Evolutionary conservation across 768 basidiomycete genomes (phyloP), one percentile per base, ranked within the genome.

Genomic region (Leccinum subgranulosum): DNA sequence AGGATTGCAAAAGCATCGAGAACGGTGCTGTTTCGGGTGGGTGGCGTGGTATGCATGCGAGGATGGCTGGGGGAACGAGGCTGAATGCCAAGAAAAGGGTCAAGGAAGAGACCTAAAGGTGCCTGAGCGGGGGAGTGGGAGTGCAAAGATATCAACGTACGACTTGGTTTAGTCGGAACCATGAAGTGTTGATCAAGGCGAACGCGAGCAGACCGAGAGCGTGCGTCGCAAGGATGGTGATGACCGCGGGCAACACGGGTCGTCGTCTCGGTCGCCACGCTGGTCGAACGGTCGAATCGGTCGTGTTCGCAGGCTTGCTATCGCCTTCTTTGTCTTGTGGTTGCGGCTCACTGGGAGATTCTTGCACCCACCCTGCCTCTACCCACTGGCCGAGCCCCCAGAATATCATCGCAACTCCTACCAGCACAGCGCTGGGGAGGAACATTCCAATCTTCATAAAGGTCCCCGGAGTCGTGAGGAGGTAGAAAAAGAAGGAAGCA

Each of bases 401-500:
- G 63, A 97, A 84, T 73, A 96, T 90, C 79, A 97, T 82, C 1
- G 87, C 88, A 12, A 91, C 81, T 36, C 92, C 90, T 54, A 97
- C 81, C 3, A 98, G 70, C 36, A 98, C 81, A 1, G 84, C 91
- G 55, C 91, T 92, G 0, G 96, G 95, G 7, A 99, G 80, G 72
- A 92, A 99, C 64, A 79, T 84, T 3, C 94, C 95, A 28, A 98
- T 93, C 69, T 95, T 91, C 64, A 93, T 81, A 75, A 96, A 97
- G 2, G 79, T 81, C 6, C 74, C 76, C 1, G 85, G 79, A 39
- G 76, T 73, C 12, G 72, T 68, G 21, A 75, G 64, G 59, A 98
- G 78, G 75, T 95, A 98, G 76, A 98, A 94, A 78, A 98, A 98
- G 74, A 96, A 95, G 0, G 96, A 98, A 2, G 95, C 95, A 70